phyloP scores from a whole-genome alignment of 73 alveolate species.

The Blepharisma stoltei region DNA sequence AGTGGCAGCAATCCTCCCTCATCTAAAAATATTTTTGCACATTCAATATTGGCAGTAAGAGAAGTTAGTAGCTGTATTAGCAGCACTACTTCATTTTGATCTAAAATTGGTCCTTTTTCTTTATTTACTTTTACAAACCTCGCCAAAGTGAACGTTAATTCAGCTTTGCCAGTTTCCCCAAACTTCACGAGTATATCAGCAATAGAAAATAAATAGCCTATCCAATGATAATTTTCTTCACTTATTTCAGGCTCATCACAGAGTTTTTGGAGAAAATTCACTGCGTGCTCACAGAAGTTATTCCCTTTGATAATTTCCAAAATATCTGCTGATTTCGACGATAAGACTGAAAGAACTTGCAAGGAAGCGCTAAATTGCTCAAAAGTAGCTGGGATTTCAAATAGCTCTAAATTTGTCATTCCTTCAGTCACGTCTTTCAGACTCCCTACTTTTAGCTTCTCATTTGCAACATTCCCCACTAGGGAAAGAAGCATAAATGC shows the following conservation, averaged over 20 bases:
- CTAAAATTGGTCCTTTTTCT: neutral
- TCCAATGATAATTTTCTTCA: neutral
- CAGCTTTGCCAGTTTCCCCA: slow-evolving; percentile 7
- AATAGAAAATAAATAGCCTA: slow-evolving; percentile 13
- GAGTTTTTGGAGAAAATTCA: neutral
- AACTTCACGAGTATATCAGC: slow-evolving; percentile 1
- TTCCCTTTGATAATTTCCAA: slow-evolving; percentile 18
- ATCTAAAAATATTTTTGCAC: neutral
- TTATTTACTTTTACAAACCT: neutral
- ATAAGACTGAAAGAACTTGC: neutral
- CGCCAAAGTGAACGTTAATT: neutral
- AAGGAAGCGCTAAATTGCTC: slow-evolving; percentile 7
- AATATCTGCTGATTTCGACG: neutral
- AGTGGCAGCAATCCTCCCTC: neutral
- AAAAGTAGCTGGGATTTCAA: neutral
- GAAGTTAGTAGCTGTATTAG: neutral
- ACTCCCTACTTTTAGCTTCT: neutral
- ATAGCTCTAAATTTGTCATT: neutral
- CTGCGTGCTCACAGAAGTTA: neutral
- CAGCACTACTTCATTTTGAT: neutral
- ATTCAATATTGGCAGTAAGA: neutral
- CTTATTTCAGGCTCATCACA: neutral
- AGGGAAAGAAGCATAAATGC: neutral
- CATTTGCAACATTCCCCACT: slow-evolving; percentile 2
- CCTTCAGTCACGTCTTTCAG: neutral